phyloP scores from a whole-genome alignment of 371 early-diverging fungal genomes.

The Rhizopus microsporus region DNA sequence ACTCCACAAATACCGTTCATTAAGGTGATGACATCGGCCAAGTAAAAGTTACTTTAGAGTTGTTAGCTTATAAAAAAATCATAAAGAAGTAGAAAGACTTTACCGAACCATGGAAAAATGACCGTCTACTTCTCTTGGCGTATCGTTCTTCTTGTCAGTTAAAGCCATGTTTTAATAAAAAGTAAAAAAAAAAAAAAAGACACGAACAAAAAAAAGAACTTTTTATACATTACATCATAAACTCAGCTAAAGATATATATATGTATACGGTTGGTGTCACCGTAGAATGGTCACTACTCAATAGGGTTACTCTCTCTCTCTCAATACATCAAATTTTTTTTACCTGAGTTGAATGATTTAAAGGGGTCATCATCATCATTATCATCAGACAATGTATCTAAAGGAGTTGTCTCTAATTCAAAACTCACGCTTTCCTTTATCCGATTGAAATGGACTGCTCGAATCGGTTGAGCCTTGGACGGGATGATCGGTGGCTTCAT shows the following conservation, averaged over 20 bases:
- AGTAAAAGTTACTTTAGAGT: constrained; percentile 64
- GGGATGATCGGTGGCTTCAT: constrained; percentile 90
- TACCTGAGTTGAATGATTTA: constrained; percentile 68
- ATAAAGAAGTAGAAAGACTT: not conserved
- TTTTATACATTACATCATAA: not conserved
- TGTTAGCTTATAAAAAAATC: not conserved
- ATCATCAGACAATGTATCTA: constrained; percentile 21
- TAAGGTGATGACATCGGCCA: constrained; percentile 86
- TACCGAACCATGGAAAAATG: constrained; percentile 45
- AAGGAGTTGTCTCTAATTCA: constrained; percentile 45
- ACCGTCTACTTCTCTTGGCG: constrained; percentile 14
- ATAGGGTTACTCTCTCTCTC: too few species aligned
- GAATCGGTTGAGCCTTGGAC: constrained; percentile 40
- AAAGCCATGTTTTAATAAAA: constrained; percentile 5
- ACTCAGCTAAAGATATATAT: not conserved
- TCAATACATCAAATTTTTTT: constrained; percentile 8
- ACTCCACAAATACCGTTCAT: constrained; percentile 87
- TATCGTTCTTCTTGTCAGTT: constrained; percentile 17
- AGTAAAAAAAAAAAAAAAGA: not conserved
- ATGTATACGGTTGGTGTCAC: not conserved
- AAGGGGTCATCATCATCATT: constrained; percentile 56
- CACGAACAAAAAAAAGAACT: constrained; percentile 4
- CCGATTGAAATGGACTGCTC: constrained; percentile 62
- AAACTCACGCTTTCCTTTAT: constrained; percentile 64
- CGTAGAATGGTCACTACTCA: constrained; percentile 15